Conservation (phyloP, 164 flowering plant species). For the Sedum album region DNA sequence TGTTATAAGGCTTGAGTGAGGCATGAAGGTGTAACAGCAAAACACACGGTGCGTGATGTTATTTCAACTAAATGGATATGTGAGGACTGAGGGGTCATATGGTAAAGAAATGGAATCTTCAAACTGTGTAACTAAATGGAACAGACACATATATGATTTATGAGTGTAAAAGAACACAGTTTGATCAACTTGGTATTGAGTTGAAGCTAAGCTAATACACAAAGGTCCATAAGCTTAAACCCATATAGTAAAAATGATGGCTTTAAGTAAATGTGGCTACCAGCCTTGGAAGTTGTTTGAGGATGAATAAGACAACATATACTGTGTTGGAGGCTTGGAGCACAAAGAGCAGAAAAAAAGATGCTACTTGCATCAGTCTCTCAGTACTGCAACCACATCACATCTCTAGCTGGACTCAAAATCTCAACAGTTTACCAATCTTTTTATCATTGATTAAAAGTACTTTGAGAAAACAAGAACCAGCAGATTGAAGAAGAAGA, state of each 20-base stretch:
- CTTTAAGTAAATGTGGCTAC: neutral
- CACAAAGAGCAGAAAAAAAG: slow-evolving; percentile 1
- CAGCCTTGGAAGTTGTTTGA: neutral
- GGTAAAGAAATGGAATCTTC: neutral
- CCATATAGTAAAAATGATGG: neutral
- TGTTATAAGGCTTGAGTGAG: no score
- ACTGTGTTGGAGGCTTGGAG: neutral
- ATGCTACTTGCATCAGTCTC: neutral
- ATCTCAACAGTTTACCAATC: slow-evolving; percentile 5
- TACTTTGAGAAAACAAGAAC: slow-evolving; percentile 1
- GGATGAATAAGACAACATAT: neutral
- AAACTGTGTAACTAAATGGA: no score
- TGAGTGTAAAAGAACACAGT: no score
- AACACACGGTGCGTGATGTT: no score
- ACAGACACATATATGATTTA: no score
- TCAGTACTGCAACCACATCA: neutral
- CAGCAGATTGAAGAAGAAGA: neutral
- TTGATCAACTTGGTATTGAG: neutral
- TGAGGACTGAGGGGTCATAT: no score
- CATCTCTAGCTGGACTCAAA: slow-evolving; percentile 5
- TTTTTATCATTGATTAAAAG: neutral
- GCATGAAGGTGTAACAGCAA: no score
- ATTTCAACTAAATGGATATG: no score
- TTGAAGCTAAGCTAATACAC: neutral
- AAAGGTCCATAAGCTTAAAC: neutral